phyloP scores from a whole-genome alignment of 2,329 filamentous ascomycete species.

The Venturia nashicola region DNA sequence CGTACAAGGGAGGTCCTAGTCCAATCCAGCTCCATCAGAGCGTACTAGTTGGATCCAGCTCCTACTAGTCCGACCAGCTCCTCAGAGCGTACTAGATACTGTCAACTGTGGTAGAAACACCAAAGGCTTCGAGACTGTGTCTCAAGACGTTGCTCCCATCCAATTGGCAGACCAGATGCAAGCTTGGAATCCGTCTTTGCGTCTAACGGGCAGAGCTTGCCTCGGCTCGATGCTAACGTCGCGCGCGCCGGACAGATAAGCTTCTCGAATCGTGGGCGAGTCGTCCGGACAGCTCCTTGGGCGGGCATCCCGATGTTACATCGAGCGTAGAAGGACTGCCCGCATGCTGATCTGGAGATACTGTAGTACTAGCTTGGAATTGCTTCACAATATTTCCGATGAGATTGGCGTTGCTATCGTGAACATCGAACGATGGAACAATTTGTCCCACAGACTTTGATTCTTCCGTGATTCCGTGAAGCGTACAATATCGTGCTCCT shows the following conservation, averaged over 20 bases:
- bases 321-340: neutral
- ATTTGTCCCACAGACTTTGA: too few species aligned
- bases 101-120: too few species aligned
- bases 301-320: neutral
- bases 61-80: neutral
- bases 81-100: neutral
- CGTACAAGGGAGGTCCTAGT: neutral
- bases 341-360: neutral
- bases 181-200: neutral
- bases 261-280: neutral
- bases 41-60: too few species aligned
- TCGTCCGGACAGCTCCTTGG: neutral
- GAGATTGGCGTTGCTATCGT: too few species aligned
- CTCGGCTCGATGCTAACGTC: neutral
- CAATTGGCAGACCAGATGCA: neutral
- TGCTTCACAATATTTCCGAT: neutral
- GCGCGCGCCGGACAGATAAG: neutral
- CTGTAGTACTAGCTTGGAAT: neutral
- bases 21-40: neutral
- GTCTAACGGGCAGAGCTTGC: neutral
- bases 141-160: neutral
- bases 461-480: too few species aligned
- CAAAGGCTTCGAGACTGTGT: neutral
- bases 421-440: too few species aligned
- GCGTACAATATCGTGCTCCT: too few species aligned